These are phyloP conservation scores for Nephelium lappaceum DNA, from an alignment of 345 rosid genomes.

Conservation along the genomic window DNA sequence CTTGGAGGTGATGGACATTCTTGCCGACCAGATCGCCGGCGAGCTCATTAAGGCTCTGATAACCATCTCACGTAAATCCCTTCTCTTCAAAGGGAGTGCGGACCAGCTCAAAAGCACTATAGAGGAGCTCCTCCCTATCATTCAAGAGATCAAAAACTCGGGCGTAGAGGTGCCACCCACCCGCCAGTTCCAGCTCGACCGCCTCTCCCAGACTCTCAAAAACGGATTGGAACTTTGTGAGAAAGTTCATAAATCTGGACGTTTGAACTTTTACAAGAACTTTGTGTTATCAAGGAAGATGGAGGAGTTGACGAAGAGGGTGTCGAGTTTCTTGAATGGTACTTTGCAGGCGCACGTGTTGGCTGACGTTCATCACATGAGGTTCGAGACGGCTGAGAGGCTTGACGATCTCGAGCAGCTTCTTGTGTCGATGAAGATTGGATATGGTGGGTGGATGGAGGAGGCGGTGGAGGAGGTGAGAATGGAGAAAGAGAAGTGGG, in stretches of 20 bases:
- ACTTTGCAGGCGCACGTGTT: constrained; percentile 49
- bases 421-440: constrained; percentile 64
- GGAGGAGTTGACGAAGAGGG: constrained; percentile 66
- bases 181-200: constrained; percentile 72
- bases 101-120: constrained; percentile 34
- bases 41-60: constrained; percentile 57
- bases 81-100: constrained; percentile 53
- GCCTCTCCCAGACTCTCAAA: constrained; percentile 39
- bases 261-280: constrained; percentile 70
- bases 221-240: constrained; percentile 53
- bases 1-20: constrained; percentile 65
- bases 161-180: constrained; percentile 71
- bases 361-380: constrained; percentile 70
- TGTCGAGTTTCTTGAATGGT: constrained; percentile 41
- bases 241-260: constrained; percentile 41
- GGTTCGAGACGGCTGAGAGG: constrained; percentile 45
- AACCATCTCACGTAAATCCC: constrained; percentile 40
- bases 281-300: constrained; percentile 52
- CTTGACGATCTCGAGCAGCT: constrained; percentile 60
- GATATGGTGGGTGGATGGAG: constrained; percentile 55
- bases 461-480: constrained; percentile 57
- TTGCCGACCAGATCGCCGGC: constrained; percentile 64
- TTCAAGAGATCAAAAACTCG: constrained; percentile 66
- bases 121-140: constrained; percentile 43
- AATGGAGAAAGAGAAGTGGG: constrained; percentile 39